Base-by-base conservation (phyloP, 2,329 filamentous ascomycete species). In the Diaporthe helianthi region DNA sequence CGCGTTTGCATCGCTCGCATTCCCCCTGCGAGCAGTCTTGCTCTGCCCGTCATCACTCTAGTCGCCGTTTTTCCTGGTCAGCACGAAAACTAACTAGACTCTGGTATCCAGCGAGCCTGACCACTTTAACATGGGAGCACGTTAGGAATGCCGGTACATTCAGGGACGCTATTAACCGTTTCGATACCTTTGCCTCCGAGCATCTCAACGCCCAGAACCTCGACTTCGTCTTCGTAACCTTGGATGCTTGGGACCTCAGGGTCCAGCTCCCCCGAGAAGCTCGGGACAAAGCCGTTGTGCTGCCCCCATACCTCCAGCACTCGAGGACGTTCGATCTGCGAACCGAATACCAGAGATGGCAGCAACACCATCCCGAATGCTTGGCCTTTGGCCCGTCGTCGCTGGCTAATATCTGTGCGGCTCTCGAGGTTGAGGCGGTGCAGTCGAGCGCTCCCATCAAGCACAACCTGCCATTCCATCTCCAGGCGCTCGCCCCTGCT, bases 391-490 rank as follows among this genome's bases (percentile, higher is more conserved):
- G 95, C 22, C 95, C 96, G 61, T 97, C 93, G 70, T 97, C 96
- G 80, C 87, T 99, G 73, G 92, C 94, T 76, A 98, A 98, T 82
- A 99, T 99, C 80, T 99, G 96, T 84, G 96, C 96, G 73, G 96
- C 96, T 67, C 90, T 99, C 66, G 96, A 99, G 83, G 96, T 99
- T 58, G 96, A 99, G 82, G 94, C 97, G 68, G 94, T 99, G 46
- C 94, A 98, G 82, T 95, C 94, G 13, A 98, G 94, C 77, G 95
- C 96, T 68, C 96, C 96, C 53, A 98, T 99, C 83, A 99, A 98
- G 83, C 96, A 98, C 80, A 98, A 98, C 79, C 87, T 99, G 47
- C 96, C 96, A 13, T 99, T 99, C 84, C 96, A 99, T 79, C 86
- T 99, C 72, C 96, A 99, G 84, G 95, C 96, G 15, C 86, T 99